A percentile compares a stretch with the other conserved stretches of the same genome.
Conservation (phyloP, 1,139 yeast genomes). For the Arxiozyma bovina region DNA sequence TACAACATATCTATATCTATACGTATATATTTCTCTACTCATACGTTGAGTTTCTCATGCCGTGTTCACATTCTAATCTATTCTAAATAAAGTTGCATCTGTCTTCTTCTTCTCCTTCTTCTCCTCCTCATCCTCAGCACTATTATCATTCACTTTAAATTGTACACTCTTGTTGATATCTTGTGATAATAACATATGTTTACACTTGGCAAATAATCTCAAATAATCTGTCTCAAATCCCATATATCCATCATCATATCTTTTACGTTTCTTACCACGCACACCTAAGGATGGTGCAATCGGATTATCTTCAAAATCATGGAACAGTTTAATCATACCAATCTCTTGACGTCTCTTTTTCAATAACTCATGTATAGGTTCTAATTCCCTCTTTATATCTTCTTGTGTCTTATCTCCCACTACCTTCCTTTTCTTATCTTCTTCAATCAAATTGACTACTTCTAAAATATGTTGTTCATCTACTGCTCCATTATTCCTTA, state of each 20-base stretch:
- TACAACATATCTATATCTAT: too few relatives aligned
- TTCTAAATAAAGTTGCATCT: neutral
- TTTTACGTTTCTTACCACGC: slow-evolving; percentile 31
- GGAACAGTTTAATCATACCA: slow-evolving; percentile 27
- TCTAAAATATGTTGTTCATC: slow-evolving; percentile 3
- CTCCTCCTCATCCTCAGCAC: neutral
- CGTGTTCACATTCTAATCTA: slow-evolving; percentile 14
- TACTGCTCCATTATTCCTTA: slow-evolving; percentile 2
- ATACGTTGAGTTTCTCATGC: neutral
- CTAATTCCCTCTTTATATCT: slow-evolving; percentile 16
- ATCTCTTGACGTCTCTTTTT: slow-evolving; percentile 23
- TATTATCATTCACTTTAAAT: neutral
- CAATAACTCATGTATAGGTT: slow-evolving; percentile 16
- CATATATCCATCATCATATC: slow-evolving; percentile 25
- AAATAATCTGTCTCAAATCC: slow-evolving; percentile 31
- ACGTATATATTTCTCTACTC: too few relatives aligned
- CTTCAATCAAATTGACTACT: slow-evolving; percentile 12
- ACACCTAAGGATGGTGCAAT: slow-evolving; percentile 31
- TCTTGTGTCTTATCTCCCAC: slow-evolving; percentile 10
- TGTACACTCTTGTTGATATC: neutral
- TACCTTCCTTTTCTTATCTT: slow-evolving; percentile 11
- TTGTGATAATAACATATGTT: neutral
- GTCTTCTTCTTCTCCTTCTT: too few relatives aligned
- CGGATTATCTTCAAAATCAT: slow-evolving; percentile 30
- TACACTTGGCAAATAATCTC: slow-evolving; percentile 11